Base-by-base conservation (phyloP, 2,329 filamentous ascomycete genomes). In the Pseudocercospora cruenta region DNA sequence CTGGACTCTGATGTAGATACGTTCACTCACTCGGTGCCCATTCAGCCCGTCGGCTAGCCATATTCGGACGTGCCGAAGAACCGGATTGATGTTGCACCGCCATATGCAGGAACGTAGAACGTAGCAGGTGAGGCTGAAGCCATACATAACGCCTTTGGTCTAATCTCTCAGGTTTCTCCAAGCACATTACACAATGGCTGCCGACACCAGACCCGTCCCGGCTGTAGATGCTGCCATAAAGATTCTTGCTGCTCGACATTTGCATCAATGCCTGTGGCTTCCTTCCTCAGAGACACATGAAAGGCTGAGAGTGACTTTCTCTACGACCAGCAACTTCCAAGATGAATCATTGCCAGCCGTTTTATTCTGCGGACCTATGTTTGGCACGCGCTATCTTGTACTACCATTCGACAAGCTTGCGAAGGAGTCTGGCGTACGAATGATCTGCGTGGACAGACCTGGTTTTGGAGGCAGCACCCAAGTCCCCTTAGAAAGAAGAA, bases 401-500 rank as follows among this genome's bases (percentile, higher is more conserved):
- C 36, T 76, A 5, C 45, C 62, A 3, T 69, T 76, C 45, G 71
- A 82, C 64, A 69, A 73, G 53, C 39, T 80, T 68, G 77, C 62
- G 6, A 64, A 36, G 68, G 73, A 68, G 33, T 72, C 19, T 16
- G 77, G 78, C 5, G 77, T 82, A 3, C 73, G 80, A 47, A 62
- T 81, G 6, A 70, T 82, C 1, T 75, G 73, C 47, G 72, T 80
- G 12, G 80, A 82, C 67, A 82, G 82, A 67, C 80, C 81, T 14
- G 80, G 78, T n/a, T 77, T 83, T 64, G 82, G 83, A 21, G 79
- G 76, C 39, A 82, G 81, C 12, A 81, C 80, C 0, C 69, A 74
- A 2, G 80, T 83, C 0, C 66, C 74, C 0, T 66, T 82, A 5
- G 57, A 73, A 9, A 58, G 76, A 14, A 76, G 82, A 3, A 71